Evolutionary conservation across 1,139 yeast genomes (phyloP), one percentile per base, ranked within the genome.

Genomic region (Debaryomyces coudertii): DNA sequence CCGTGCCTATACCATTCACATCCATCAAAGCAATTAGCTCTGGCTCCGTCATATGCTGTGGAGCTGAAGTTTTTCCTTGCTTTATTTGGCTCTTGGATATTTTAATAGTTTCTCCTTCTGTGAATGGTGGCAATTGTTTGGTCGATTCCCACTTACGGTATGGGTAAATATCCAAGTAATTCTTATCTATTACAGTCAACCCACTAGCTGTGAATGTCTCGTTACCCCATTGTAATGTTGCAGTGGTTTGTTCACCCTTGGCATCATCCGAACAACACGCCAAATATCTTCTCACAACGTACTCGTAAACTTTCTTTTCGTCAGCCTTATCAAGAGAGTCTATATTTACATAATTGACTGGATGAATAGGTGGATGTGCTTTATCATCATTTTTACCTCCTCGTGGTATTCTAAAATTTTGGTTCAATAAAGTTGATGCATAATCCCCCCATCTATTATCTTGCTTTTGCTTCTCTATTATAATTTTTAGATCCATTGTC

Each of bases 301-400:
- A 90, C 59, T 90, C 96, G 62, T 92, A 93, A 0, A 95, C 93
- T 51, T 80, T 83, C 57, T 79, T 79, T 53, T 88, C 88, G 40
- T 77, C 79, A 1, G 73, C 69, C 5, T 68, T 68, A 16, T 71
- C 57, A 4, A 72, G 65, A 5, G 63, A 46, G 14, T 63, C 64
- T 28, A 71, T 62, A 2, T 70, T 62, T 3, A 70, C 74, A 50
- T 63, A 75, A 35, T 78, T 74, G 12, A 93, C 85, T 0, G 99
- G 99, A 62, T 95, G 98, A 49, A 95, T 95, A 0, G 99, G 98
- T 2, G 99, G 99, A 76, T 95, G 99, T 16, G 99, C 98, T 59
- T 90, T 85, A 68, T 95, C 99, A 60, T 92, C 90, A 57, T 88
- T 85, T 16, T 72, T 75, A 1, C 99, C 99, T 34, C 74, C 74